A percentile compares a stretch with the other conserved stretches of the same genome.
Conservation (phyloP, 163 green algal species). For the Chlorella variabilis region DNA sequence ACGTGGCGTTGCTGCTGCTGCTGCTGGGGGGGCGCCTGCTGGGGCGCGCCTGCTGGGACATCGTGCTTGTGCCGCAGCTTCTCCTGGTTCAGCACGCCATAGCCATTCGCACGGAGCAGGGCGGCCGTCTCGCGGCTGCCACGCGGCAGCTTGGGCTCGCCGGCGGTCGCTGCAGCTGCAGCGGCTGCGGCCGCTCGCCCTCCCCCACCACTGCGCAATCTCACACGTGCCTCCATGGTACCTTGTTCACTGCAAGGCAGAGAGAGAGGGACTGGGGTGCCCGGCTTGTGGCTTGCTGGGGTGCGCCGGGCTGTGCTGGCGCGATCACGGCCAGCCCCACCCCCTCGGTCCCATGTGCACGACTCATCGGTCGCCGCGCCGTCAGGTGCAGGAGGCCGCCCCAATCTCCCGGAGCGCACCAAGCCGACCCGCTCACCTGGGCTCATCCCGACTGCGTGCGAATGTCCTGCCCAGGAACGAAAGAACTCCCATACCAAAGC, state of each 20-base stretch:
- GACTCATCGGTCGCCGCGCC: too few species aligned
- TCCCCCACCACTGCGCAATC: not conserved
- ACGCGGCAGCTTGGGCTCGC: not conserved
- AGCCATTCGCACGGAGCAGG: conserved; percentile 25
- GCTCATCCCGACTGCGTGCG: too few species aligned
- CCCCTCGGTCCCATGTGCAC: too few species aligned
- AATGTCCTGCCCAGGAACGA: too few species aligned
- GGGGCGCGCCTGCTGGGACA: not conserved
- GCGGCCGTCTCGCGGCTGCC: conserved; percentile 12
- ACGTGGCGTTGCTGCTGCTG: not conserved
- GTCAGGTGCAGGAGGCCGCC: too few species aligned
- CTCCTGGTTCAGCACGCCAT: conserved; percentile 14
- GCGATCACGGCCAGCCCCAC: too few species aligned
- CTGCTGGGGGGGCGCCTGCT: not conserved
- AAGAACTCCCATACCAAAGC: too few species aligned
- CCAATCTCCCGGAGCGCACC: too few species aligned
- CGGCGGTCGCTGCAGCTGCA: not conserved
- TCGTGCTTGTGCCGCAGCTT: conserved; percentile 2
- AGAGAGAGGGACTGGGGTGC: too few species aligned
- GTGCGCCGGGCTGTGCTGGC: too few species aligned
- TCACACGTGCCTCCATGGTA: conserved; percentile 1
- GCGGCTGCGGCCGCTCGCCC: not conserved
- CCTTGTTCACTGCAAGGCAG: not conserved
- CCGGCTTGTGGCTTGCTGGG: too few species aligned
- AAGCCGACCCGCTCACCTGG: too few species aligned